Base-by-base conservation (phyloP, 106 monocot species). In the Hemerocallis citrina region DNA sequence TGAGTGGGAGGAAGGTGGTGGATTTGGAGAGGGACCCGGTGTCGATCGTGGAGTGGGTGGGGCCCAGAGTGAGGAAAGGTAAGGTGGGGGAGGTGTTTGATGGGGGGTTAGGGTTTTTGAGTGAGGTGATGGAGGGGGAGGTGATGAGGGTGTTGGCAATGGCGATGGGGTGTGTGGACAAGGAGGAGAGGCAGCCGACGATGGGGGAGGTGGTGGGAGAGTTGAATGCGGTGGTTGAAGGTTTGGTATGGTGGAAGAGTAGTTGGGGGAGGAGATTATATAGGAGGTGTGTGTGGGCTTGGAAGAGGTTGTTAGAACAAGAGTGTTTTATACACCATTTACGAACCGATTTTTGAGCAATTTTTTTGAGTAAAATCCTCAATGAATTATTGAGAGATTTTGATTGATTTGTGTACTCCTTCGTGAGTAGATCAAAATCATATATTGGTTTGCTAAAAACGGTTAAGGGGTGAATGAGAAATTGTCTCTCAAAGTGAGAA, bases 191-290 rank as follows among this genome's bases (percentile, higher is more conserved):
- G 47, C 49, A 88, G 73, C 92, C 93, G 13, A 24, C 43, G 60
- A 85, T 85, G 73, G 75, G 33, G 46, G 86, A 86, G 71, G 83
- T 86, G 34, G 83, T 68, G 7, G 61, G 28, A 4, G 89, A 89
- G 77, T 51, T 86, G 24, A 59, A 60, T 54, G 15, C 27, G 29
- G 72, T 40, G 57, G 43, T 74, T 28, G 69, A 66, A 52, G 27
- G 29, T 6, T 24, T 35, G 0, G 35, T 52, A n/a, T 16, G 39
- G 34, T 31, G 17, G 4, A 44, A 43, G 0, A 0, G 19, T 1
- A 13, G 52, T 6, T 55, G 62, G 74, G n/a, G 17, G 24, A 1
- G 30, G 63, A 34, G 40, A 16, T 54, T 17, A 5, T 21, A 31
- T 10, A 15, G 43, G 23, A 64, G 29, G 62, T 72, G 19, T 28